Conservation (phyloP, 2,329 filamentous ascomycete species). For the Cladophialophora exuberans region DNA sequence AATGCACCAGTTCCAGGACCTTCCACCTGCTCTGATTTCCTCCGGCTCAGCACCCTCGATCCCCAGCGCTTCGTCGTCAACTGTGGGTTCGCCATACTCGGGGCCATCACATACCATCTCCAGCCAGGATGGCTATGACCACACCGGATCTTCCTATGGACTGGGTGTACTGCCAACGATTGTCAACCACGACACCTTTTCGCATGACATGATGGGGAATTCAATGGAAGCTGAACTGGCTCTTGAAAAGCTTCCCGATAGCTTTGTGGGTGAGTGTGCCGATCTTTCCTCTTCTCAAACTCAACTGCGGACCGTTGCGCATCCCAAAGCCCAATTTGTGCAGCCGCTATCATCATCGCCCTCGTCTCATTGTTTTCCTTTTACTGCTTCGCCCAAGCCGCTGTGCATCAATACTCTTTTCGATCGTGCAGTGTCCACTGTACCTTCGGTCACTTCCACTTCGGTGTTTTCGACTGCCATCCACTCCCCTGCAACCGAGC, state of each 20-base stretch:
- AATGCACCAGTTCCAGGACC: slow-evolving; percentile 35
- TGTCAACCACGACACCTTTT: slow-evolving; percentile 60
- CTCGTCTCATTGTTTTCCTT: background rate
- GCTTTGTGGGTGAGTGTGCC: slow-evolving; percentile 51
- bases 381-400: slow-evolving; percentile 23
- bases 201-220: slow-evolving; percentile 39
- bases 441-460: slow-evolving; percentile 13
- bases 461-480: slow-evolving; percentile 17
- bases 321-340: slow-evolving; percentile 27
- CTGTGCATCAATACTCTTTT: slow-evolving; percentile 23
- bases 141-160: slow-evolving; percentile 48
- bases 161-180: slow-evolving; percentile 67
- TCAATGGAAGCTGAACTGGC: slow-evolving; percentile 48
- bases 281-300: slow-evolving; percentile 41
- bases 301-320: slow-evolving; percentile 25
- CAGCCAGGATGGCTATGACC: slow-evolving; percentile 61
- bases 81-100: slow-evolving; percentile 68
- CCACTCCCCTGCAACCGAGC: slow-evolving; percentile 19
- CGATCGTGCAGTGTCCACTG: slow-evolving; percentile 7
- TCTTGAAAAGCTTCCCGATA: slow-evolving; percentile 49
- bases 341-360: slow-evolving; percentile 21
- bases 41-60: slow-evolving; percentile 64
- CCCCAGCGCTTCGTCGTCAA: slow-evolving; percentile 64
- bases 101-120: slow-evolving; percentile 59
- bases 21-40: slow-evolving; percentile 62